These are phyloP conservation scores for Pterocarpus santalinus DNA, from an alignment of 306 rosid genomes.

Conservation along the genomic window DNA sequence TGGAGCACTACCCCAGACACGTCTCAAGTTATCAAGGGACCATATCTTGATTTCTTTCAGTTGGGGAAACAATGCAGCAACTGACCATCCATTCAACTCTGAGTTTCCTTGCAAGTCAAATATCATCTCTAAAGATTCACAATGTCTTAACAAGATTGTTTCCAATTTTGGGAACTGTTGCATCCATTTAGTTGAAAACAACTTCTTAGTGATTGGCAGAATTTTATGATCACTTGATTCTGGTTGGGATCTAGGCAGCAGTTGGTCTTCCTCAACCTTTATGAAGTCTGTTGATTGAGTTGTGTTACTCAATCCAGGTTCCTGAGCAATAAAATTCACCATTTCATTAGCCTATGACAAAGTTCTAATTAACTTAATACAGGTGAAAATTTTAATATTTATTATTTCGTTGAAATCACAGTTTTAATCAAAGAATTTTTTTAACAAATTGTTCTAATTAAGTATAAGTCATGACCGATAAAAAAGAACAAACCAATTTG, in stretches of 20 bases:
- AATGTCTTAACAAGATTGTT: background rate
- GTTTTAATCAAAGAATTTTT: no score
- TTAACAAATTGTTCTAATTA: no score
- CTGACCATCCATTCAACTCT: background rate
- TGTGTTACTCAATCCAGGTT: background rate
- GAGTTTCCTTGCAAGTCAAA: background rate
- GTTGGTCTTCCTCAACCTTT: no score
- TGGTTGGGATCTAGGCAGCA: background rate
- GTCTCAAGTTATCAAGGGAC: fast-evolving
- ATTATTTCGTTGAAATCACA: no score
- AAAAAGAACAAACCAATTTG: no score
- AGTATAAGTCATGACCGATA: no score
- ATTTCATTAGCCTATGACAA: background rate
- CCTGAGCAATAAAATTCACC: background rate
- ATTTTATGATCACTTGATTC: background rate
- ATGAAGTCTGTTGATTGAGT: background rate
- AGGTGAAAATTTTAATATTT: no score
- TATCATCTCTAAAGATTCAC: background rate
- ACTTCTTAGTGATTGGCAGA: background rate
- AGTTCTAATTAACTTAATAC: background rate
- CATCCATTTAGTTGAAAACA: background rate
- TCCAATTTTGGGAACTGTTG: background rate
- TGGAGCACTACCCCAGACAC: slow-evolving; percentile 23
- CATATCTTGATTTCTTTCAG: background rate
- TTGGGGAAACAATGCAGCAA: slow-evolving; percentile 5